Evolutionary conservation across 75 land plant species (phyloP), one percentile per base, ranked within the genome.

Genomic region (Isoetes taiwanensis): DNA sequence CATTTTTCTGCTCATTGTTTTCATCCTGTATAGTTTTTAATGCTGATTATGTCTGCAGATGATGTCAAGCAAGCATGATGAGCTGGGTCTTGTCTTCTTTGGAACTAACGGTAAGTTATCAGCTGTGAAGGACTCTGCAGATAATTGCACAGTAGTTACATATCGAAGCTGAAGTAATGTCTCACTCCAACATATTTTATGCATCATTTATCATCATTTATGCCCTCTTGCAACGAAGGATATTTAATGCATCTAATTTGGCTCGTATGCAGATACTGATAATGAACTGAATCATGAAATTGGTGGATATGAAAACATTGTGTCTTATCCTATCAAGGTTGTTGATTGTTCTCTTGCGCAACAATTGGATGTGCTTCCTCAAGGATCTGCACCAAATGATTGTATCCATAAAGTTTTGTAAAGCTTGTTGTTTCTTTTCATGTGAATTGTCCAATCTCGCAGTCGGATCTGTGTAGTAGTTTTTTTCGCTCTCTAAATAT

Each of bases 361-460:
- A 25, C 54, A 46, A 29, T 31, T 84, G 32, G 64, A 71, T 28
- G 56, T 69, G 2, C 53, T 87, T 30, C 85, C 85, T 30, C 64
- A 59, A 21, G 98, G 96, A 41, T 69, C 61, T 30, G 64, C 34
- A 38, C 35, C 62, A 58, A 82, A 89, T 41, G 95, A 93, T 58
- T 93, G 98, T 93, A 93, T 88, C 98, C 96, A 19, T 10, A 8
- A 26, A 1, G n/a, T n/a, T n/a, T n/a, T n/a, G n/a, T n/a, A n/a
- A n/a, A n/a, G n/a, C n/a, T n/a, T n/a, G n/a, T n/a, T n/a, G n/a
- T n/a, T n/a, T n/a, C n/a, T n/a, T n/a, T n/a, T n/a, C n/a, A n/a
- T n/a, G n/a, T n/a, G n/a, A n/a, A n/a, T n/a, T n/a, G n/a, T n/a
- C n/a, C n/a, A n/a, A n/a, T n/a, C n/a, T n/a, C n/a, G n/a, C n/a